Evolutionary conservation across 495 filamentous ascomycete genomes (phyloP).

Genomic region (Penicillium atrosanguineum): DNA sequence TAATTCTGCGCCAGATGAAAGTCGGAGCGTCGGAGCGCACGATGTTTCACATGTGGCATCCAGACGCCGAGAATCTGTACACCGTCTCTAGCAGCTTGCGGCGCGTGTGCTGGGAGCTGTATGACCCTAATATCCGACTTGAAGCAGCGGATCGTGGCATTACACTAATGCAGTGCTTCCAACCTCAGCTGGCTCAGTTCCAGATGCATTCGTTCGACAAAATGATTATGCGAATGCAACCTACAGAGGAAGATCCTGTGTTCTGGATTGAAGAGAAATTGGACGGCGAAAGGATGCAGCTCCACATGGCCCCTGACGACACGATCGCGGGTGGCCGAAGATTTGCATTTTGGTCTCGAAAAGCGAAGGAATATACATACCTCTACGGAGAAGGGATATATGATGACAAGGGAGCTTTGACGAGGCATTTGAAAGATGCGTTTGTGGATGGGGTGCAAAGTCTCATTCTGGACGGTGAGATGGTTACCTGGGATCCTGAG

Average conservation of each 20-base stretch:
- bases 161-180: slow-evolving; percentile 90
- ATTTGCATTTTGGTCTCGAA: slow-evolving; percentile 92
- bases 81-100: slow-evolving; percentile 87
- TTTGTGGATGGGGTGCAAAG: slow-evolving; percentile 77
- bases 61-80: slow-evolving; percentile 85
- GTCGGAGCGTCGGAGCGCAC: slow-evolving; percentile 96
- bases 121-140: slow-evolving; percentile 70
- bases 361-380: slow-evolving; percentile 95
- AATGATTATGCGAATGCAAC: slow-evolving; percentile 70
- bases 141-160: slow-evolving; percentile 74
- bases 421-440: slow-evolving; percentile 72
- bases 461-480: slow-evolving; percentile 93
- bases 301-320: slow-evolving; percentile 82
- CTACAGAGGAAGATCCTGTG: slow-evolving; percentile 63
- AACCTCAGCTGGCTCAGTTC: slow-evolving; percentile 94
- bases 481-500: slow-evolving; percentile 98
- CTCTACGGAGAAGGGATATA: slow-evolving; percentile 79
- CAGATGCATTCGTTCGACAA: slow-evolving; percentile 86
- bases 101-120: slow-evolving; percentile 93
- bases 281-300: slow-evolving; percentile 94
- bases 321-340: slow-evolving; percentile 62
- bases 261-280: slow-evolving; percentile 99
- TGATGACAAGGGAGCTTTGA: slow-evolving; percentile 75
- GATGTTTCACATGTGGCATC: slow-evolving; percentile 88
- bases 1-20: slow-evolving; percentile 95